Evolutionary conservation across 148 eudicot species (phyloP).

Genomic region (Polygonum aviculare): DNA sequence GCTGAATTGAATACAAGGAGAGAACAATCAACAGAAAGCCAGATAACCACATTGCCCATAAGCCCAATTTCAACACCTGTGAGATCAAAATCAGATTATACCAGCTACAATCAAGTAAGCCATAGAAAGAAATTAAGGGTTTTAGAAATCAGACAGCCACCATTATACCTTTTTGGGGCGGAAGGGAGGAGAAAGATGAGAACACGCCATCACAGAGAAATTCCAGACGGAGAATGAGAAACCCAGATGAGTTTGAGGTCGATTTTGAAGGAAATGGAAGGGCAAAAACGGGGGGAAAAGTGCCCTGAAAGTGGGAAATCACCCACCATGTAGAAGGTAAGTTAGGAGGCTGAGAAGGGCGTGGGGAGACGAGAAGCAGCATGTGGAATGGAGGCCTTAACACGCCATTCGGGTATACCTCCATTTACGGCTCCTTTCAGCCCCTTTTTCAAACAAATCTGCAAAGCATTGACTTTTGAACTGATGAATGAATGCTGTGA

Average conservation of each 20-base stretch:
- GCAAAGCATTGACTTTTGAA: slow-evolving; percentile 7
- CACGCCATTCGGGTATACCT: slow-evolving; percentile 3
- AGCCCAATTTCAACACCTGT: slow-evolving; percentile 44
- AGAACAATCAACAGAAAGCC: slow-evolving; percentile 55
- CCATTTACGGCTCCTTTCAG: slow-evolving; percentile 8
- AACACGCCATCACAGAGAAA: slow-evolving; percentile 16
- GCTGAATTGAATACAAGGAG: slow-evolving; percentile 56
- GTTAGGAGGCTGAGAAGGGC: background rate
- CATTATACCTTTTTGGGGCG: slow-evolving; percentile 28
- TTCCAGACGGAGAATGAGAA: background rate
- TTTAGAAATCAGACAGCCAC: background rate
- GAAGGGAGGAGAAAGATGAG: slow-evolving; percentile 14
- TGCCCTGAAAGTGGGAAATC: background rate
- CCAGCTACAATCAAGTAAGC: background rate
- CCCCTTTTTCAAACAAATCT: background rate
- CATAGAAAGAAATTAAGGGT: background rate
- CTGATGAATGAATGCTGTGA: background rate
- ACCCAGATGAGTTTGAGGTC: background rate
- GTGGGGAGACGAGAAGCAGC: slow-evolving; percentile 3
- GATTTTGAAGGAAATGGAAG: slow-evolving; percentile 3
- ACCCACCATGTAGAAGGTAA: background rate
- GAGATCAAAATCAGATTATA: slow-evolving; percentile 8
- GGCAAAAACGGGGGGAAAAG: background rate
- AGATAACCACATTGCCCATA: slow-evolving; percentile 68
- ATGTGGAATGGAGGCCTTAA: slow-evolving; percentile 3